Percentiles rank a stretch among this genome's conserved stretches.
These are phyloP conservation scores for Cyberlindnera misumaiensis DNA, from an alignment of 805 yeast genomes.

Conservation along the genomic window DNA sequence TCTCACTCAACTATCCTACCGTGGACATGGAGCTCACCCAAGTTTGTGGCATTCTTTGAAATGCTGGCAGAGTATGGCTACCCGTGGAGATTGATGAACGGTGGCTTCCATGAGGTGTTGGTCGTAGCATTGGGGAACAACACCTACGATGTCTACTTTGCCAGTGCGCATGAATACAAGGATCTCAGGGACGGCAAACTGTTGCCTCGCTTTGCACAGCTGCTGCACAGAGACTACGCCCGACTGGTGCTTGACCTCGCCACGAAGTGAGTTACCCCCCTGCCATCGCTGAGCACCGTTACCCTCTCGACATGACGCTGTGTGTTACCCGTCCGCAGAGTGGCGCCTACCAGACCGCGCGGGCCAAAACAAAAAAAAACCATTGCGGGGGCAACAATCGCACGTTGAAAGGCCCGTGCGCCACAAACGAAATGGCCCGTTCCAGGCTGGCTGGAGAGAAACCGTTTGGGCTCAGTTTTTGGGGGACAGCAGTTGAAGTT, in stretches of 20 bases:
- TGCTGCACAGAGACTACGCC: constrained; percentile 16
- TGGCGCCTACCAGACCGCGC: no score
- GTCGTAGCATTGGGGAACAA: constrained; percentile 5
- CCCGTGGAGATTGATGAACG: constrained; percentile 24
- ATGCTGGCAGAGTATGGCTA: constrained; percentile 17
- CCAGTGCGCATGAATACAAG: constrained; percentile 17
- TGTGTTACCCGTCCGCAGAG: no score
- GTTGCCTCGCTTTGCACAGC: constrained; percentile 13
- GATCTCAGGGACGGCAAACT: constrained; percentile 20
- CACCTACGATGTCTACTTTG: constrained; percentile 16
- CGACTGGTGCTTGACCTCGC: constrained; percentile 9
- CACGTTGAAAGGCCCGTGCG: no score
- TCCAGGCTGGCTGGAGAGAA: no score
- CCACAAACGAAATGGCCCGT: no score
- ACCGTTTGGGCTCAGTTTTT: no score
- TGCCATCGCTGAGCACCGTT: no score
- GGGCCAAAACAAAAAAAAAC: no score
- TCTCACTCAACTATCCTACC: constrained; percentile 4
- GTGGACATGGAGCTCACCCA: constrained; percentile 8
- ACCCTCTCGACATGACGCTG: no score
- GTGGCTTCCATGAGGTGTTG: constrained; percentile 18
- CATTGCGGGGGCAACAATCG: no score
- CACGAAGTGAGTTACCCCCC: background rate
- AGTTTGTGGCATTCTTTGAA: constrained; percentile 11
- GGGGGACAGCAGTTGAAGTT: no score